phyloP scores from a whole-genome alignment of 108 stramenopile genomes.

The Cyclotella kingstonii region DNA sequence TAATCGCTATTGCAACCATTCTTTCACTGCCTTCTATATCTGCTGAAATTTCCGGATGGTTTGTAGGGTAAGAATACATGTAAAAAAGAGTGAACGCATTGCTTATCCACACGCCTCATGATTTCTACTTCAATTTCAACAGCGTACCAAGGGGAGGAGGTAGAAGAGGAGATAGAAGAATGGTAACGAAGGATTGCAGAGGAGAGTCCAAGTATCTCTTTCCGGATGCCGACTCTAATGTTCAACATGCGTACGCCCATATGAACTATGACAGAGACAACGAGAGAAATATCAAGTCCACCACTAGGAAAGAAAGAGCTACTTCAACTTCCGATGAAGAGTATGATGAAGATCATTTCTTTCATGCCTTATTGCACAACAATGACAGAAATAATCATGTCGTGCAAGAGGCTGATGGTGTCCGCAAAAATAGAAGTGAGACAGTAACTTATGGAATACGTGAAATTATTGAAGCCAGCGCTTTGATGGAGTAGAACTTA shows the following conservation, averaged over 20 bases:
- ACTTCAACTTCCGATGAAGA: constrained; percentile 4
- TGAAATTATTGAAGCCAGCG: constrained; percentile 11
- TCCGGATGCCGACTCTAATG: constrained; percentile 24
- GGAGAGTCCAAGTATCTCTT: constrained; percentile 10
- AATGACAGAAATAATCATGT: constrained; percentile 16
- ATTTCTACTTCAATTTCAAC: not conserved
- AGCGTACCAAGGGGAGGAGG: too few species aligned
- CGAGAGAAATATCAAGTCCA: constrained; percentile 13
- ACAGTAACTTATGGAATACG: constrained; percentile 18
- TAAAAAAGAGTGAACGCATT: not conserved
- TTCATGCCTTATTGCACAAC: constrained; percentile 19
- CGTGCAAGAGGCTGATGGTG: too few species aligned
- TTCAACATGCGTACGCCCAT: constrained; percentile 24
- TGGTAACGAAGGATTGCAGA: too few species aligned
- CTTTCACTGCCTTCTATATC: not conserved
- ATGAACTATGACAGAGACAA: constrained; percentile 1
- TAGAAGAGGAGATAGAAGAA: too few species aligned
- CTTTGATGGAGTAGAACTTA: constrained; percentile 10
- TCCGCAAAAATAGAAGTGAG: constrained; percentile 14
- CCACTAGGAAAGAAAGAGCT: constrained; percentile 1
- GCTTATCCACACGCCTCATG: not conserved
- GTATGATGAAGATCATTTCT: constrained; percentile 19
- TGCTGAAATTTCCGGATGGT: constrained; percentile 13
- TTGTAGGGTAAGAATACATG: constrained; percentile 4
- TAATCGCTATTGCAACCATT: constrained; percentile 11